phyloP scores from a whole-genome alignment of 345 rosid genomes.

The Kernera saxatilis region DNA sequence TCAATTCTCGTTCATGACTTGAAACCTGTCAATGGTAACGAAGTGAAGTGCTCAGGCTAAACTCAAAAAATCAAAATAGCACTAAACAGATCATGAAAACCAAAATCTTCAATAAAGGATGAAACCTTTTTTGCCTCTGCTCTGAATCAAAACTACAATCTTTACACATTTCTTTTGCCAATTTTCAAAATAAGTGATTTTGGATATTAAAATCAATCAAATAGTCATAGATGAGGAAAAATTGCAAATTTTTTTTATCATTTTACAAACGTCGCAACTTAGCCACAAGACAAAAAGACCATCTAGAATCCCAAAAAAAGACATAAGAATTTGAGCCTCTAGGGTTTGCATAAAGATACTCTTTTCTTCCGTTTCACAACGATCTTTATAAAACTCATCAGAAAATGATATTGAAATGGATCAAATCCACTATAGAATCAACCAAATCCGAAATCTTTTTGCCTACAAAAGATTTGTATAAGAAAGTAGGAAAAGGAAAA shows the following conservation, averaged over 20 bases:
- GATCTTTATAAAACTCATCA: background rate
- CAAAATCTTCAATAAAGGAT: background rate
- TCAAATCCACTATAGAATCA: background rate
- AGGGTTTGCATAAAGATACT: constrained; percentile 7
- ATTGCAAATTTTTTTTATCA: no score
- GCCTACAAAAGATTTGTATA: background rate
- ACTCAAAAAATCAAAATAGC: background rate
- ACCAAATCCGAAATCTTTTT: background rate
- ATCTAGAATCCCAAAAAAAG: background rate
- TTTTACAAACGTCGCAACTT: no score
- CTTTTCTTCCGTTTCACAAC: background rate
- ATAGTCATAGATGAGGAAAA: background rate
- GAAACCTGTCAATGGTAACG: constrained; percentile 39
- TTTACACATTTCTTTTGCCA: background rate
- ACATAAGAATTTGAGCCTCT: background rate
- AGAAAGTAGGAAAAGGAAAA: background rate
- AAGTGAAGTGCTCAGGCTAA: background rate
- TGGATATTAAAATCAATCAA: background rate
- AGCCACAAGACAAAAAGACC: background rate
- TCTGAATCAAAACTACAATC: background rate
- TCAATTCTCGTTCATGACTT: constrained; percentile 42
- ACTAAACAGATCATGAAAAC: background rate
- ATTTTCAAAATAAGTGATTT: background rate
- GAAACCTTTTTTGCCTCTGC: background rate
- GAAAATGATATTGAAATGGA: background rate